Evolutionary conservation across 805 yeast genomes (phyloP).

Genomic region (Ogataea nitratoaversa): DNA sequence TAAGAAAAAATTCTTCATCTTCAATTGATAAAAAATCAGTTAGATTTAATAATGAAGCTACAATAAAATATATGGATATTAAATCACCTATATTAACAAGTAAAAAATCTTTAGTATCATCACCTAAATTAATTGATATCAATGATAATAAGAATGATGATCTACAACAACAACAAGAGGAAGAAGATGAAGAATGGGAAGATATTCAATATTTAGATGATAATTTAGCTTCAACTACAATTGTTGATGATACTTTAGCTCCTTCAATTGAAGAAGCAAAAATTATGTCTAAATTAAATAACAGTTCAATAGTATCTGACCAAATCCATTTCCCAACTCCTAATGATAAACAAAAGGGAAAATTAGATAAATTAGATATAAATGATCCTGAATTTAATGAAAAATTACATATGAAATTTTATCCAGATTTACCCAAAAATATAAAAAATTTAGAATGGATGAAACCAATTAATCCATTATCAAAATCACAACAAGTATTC

Average conservation of each 20-base stretch:
- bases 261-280: conserved; percentile 45
- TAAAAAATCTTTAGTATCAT: conserved; percentile 1
- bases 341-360: conserved; percentile 25
- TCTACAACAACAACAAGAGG: conserved; percentile 31
- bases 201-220: conserved; percentile 49
- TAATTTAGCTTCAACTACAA: too few species aligned
- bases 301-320: conserved; percentile 33
- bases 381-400: conserved; percentile 76
- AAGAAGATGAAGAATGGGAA: conserved; percentile 41
- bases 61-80: conserved; percentile 25
- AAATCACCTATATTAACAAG: neutral
- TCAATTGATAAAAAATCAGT: conserved; percentile 24
- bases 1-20: conserved; percentile 17
- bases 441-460: conserved; percentile 87
- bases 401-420: conserved; percentile 77
- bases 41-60: conserved; percentile 29
- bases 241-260: conserved; percentile 45
- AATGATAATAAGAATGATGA: too few species aligned
- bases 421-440: conserved; percentile 86
- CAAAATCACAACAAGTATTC: conserved; percentile 36
- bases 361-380: conserved; percentile 41
- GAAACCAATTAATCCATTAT: conserved; percentile 64
- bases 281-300: conserved; percentile 27
- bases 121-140: too few species aligned
- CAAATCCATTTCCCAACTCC: conserved; percentile 67